Base-by-base conservation (phyloP, 208 protist genomes). In the Trypanosoma scelopori region DNA sequence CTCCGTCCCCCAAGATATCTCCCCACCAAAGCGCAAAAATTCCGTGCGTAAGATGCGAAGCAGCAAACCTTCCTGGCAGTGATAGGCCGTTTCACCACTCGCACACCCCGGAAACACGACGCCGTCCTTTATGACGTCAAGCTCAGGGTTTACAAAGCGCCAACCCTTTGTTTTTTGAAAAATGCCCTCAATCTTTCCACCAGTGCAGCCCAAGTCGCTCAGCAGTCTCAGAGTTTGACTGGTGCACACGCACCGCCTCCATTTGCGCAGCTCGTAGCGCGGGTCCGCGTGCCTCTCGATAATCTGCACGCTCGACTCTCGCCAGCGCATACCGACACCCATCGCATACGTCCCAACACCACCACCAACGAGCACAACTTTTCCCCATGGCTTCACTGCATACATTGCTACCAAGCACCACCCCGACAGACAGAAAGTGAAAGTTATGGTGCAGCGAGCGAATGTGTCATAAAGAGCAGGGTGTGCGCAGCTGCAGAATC, bases 281-380 rank as follows among this genome's bases (percentile, higher is more conserved):
- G 88, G 88, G 35, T 70, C 68, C 12, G 16, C 22, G 6, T 55
- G 71, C 50, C 71, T 83, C 59, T 94, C 85, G 16, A 94, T 58
- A 37, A 94, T 72, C 12, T 66, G 82, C 20, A 89, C 84, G 51
- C 78, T 85, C 20, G 85, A 87, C 70, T 94, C 88, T 25, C 85
- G 68, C 85, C 88, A 94, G 9, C 84, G 84, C 88, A 94, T 94
- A 39, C 88, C 88, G 52, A 94, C 82, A 5, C 88, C 88, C 78
- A 94, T 82, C 12, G 85, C 75, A 68, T 91, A 92, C 16, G 74
- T 79, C 23, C 76, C 88, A 18, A 94, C 65, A 55, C 69, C 75
- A 67, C 81, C 66, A 25, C 88, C 88, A 12, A 94, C 73, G 22
- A 91, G 77, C 37, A 81, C 46, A n/a, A 86, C 84, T 51, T 90